phyloP scores from a whole-genome alignment of 306 rosid species.

The Medicago ruthenica region DNA sequence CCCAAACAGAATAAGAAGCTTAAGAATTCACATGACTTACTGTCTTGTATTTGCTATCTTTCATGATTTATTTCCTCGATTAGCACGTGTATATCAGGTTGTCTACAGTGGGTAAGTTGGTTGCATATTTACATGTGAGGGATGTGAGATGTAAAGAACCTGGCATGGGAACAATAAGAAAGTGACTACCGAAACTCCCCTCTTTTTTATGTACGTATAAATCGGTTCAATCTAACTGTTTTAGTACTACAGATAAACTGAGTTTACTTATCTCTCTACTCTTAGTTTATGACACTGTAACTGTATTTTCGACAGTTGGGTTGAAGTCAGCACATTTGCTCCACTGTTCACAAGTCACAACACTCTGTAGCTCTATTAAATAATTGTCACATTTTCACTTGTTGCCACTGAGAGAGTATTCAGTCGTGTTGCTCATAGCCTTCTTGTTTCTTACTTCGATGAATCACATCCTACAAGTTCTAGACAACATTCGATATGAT shows the following conservation, averaged over 20 bases:
- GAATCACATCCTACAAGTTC: conserved; percentile 34
- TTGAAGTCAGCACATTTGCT: conserved; percentile 21
- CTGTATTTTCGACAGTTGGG: conserved; percentile 11
- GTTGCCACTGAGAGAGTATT: conserved; percentile 14
- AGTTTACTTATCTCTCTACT: conserved; percentile 18
- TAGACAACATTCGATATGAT: conserved; percentile 21
- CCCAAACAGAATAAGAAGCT: no score
- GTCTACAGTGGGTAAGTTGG: conserved; percentile 6
- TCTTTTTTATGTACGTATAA: background rate
- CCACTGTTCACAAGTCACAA: background rate
- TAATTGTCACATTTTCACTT: background rate
- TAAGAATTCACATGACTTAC: background rate
- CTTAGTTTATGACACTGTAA: background rate
- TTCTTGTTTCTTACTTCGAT: conserved; percentile 21
- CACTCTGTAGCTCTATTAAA: conserved; percentile 30
- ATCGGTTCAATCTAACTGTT: background rate
- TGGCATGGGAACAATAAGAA: conserved; percentile 11
- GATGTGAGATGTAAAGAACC: conserved; percentile 26
- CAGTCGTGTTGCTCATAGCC: conserved; percentile 17
- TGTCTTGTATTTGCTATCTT: conserved; percentile 13
- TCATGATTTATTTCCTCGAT: conserved; percentile 24
- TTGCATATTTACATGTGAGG: conserved; percentile 2
- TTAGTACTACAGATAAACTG: background rate
- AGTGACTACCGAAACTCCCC: background rate
- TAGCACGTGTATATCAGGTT: background rate